A percentile compares a stretch with the other conserved stretches of the same genome.
These are phyloP conservation scores for Populus ilicifolia DNA, from an alignment of 345 rosid species.

Conservation along the genomic window DNA sequence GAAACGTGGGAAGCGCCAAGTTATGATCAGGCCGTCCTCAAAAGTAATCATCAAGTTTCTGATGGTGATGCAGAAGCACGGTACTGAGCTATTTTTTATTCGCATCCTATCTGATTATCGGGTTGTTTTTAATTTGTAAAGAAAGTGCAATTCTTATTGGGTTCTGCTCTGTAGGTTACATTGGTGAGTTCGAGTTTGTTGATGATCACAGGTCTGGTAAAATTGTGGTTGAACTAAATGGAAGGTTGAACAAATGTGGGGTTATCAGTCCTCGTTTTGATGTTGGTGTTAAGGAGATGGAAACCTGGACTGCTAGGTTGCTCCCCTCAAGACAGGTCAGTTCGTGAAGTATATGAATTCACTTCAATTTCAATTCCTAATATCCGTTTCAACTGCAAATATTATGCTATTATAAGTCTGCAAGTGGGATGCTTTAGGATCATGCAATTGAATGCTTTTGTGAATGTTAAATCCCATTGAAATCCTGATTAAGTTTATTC, in stretches of 20 bases:
- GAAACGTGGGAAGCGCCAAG: slow-evolving; percentile 33
- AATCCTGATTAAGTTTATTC: background rate
- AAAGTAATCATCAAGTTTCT: slow-evolving; percentile 32
- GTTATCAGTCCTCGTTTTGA: slow-evolving; percentile 36
- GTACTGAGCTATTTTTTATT: background rate
- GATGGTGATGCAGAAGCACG: slow-evolving; percentile 33
- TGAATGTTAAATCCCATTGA: background rate
- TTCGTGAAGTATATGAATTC: background rate
- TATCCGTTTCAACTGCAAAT: background rate
- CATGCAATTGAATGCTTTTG: background rate
- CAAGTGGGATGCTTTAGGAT: background rate
- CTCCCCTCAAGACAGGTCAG: slow-evolving; percentile 35
- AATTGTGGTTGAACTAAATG: slow-evolving; percentile 30
- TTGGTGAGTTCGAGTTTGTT: slow-evolving; percentile 33
- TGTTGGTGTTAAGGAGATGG: slow-evolving; percentile 33
- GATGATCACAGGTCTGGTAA: slow-evolving; percentile 37
- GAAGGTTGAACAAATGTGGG: slow-evolving; percentile 34
- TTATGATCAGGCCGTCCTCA: slow-evolving; percentile 32
- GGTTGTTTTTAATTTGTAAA: background rate
- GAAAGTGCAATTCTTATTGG: background rate
- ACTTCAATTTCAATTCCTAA: background rate
- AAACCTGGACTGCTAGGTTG: slow-evolving; percentile 32
- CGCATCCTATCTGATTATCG: background rate
- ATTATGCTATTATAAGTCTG: background rate
- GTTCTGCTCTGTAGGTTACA: slow-evolving; percentile 14